Base-by-base conservation (phyloP, 2,329 filamentous ascomycete genomes). In the Graphilbum ipis-grandicollis region DNA sequence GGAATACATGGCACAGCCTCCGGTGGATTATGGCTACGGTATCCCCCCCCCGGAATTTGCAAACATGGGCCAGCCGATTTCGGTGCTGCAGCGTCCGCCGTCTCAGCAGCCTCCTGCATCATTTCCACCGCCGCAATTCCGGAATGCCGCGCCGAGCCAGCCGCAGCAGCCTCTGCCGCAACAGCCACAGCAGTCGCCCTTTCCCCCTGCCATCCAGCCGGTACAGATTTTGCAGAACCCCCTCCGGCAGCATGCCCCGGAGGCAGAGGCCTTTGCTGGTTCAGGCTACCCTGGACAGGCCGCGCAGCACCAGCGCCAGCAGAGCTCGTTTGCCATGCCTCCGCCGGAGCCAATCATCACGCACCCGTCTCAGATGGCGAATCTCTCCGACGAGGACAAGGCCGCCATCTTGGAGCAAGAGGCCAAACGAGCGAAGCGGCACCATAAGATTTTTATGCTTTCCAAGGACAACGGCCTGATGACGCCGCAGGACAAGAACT, bases 401-500 rank as follows among this genome's bases (percentile, higher is more conserved):
- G 72, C 76, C 3, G 75, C 78, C 2, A 90, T 86, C 51, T 57
- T 96, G 37, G 76, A 84, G 44, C 86, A 93, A 54, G 90, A 98
- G 56, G 86, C 86, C 0, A 90, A 86, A 58, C 76, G 90, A 35
- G 86, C 90, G 6, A 98, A 98, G 65, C 75, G 90, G 31, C 96
- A 98, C 52, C 88, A 96, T 62, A 98, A 98, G 64, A 96, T 98
- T 43, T 88, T 86, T 60, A 65, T 92, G 31, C 62, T 94, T 37
- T 93, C 84, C 19, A 85, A 84, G 58, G 85, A 93, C 49, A 98
- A 98, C 51, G 90, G 90, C 19, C 61, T 98, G 42, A 98, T 98
- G 90, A 98, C 90, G 4, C 90, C 90, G 1, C 88, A 96, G 52
- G 90, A 98, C 59, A 98, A 98, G 66, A 98, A 94, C 54, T 98